phyloP scores from a whole-genome alignment of 768 basidiomycete genomes.

The Leucosporidium yakuticum region DNA sequence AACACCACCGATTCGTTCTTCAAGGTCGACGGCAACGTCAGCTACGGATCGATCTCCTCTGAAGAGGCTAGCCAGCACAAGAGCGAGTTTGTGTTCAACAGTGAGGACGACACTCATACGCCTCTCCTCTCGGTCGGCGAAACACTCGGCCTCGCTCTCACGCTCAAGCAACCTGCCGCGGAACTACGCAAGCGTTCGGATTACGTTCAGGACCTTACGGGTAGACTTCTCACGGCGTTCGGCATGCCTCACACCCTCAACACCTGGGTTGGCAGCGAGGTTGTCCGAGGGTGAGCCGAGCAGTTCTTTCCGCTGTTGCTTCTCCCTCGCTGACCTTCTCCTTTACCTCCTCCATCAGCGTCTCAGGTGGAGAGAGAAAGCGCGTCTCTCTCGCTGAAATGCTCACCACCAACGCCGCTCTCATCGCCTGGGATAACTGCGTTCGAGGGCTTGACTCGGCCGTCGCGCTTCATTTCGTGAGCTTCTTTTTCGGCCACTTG shows the following conservation, averaged over 20 bases:
- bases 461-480: conserved; percentile 34
- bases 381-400: conserved; percentile 39
- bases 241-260: conserved; percentile 65
- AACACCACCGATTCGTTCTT: conserved; percentile 43
- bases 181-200: conserved; percentile 39
- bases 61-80: conserved; percentile 48
- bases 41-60: conserved; percentile 48
- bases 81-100: conserved; percentile 71
- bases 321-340: not conserved
- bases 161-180: conserved; percentile 44
- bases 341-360: conserved; percentile 26
- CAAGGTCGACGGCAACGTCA: conserved; percentile 48
- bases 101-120: conserved; percentile 70
- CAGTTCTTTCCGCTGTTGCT: no score
- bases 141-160: conserved; percentile 49
- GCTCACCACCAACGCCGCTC: conserved; percentile 19
- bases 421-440: conserved; percentile 25
- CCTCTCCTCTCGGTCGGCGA: conserved; percentile 72
- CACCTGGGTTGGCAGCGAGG: conserved; percentile 67
- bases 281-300: conserved; percentile 9
- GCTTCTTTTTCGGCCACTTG: no score
- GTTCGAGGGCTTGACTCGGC: conserved; percentile 42
- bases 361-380: conserved; percentile 47
- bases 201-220: conserved; percentile 45
- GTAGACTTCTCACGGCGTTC: conserved; percentile 54